Base-by-base conservation (phyloP, 805 yeast species). In the Danielia reshetovae region DNA sequence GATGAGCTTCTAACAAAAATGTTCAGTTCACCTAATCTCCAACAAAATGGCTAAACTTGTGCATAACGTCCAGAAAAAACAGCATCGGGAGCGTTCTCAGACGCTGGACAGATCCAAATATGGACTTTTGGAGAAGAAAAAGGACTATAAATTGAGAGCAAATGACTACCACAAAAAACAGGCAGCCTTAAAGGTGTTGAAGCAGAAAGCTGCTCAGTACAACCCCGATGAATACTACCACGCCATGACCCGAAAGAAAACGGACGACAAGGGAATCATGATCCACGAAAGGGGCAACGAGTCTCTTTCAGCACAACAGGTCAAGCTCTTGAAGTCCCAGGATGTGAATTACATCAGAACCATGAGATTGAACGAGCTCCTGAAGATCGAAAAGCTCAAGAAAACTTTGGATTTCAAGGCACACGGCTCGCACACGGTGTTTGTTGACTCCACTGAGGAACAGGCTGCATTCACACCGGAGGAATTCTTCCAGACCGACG, bases 191-290 rank as follows among this genome's bases (percentile, higher is more conserved):
- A 85, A 84, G 61, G 70, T 81, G 1, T 71, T 93, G 38, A 77
- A 84, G 46, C 68, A 70, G 27, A 90, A 87, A 55, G 94, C 85
- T 2, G 65, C 71, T 24, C 70, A 72, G 29, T 74, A 87, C 48
- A 93, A 93, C 56, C 95, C 94, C 11, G 98, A 93, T 71, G 98
- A 93, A 60, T 93, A 84, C 65, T 88, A 90, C 60, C 96, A 87
- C 75, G 93, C 87, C 14, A 93, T 93, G 98, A 75, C 81, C 21
- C 68, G 72, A 10, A 68, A 70, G 40, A 72, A 70, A 49, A 78
- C 93, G 4, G 95, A 87, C 44, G 62, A 69, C 2, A 65, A 72
- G 8, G 97, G 97, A 1, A 70, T 85, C 7, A 52, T 83, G 31
- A 57, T 83, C 8, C 65, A 79, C 1, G 85, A 85, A 15, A 70